These are phyloP conservation scores for Torulaspora quercuum DNA, from an alignment of 805 yeast species.

Conservation along the genomic window DNA sequence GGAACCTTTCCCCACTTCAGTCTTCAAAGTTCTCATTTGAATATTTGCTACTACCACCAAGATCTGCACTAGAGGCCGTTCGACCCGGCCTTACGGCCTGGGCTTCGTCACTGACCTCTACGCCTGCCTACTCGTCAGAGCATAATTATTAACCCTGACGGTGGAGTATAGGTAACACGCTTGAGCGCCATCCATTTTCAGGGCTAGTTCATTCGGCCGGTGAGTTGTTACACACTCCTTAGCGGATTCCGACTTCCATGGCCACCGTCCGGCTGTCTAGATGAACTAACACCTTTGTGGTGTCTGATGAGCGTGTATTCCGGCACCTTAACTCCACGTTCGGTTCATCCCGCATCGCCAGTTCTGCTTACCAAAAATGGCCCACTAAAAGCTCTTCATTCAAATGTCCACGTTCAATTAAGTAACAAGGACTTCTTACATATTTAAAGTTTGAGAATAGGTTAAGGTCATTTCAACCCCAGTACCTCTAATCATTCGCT, in stretches of 20 bases:
- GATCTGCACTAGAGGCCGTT: constrained; percentile 43
- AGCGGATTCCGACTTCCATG: constrained; percentile 51
- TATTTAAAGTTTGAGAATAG: constrained; percentile 44
- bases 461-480: constrained; percentile 41
- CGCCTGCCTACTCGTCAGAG: constrained; percentile 44
- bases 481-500: constrained; percentile 42
- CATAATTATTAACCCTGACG: constrained; percentile 38
- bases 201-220: constrained; percentile 49
- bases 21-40: constrained; percentile 43
- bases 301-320: constrained; percentile 44
- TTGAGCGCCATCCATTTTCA: constrained; percentile 42
- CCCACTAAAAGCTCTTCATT: constrained; percentile 45
- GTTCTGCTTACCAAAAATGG: constrained; percentile 47
- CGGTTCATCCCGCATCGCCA: constrained; percentile 47
- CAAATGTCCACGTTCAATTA: constrained; percentile 42
- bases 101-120: constrained; percentile 42
- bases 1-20: constrained; percentile 44
- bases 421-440: constrained; percentile 43
- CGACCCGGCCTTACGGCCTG: constrained; percentile 41
- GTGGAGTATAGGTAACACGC: constrained; percentile 43
- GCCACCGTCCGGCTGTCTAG: constrained; percentile 53
- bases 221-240: constrained; percentile 51
- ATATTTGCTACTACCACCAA: constrained; percentile 43
- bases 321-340: constrained; percentile 42
- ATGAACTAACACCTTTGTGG: constrained; percentile 46